phyloP scores from a whole-genome alignment of 768 basidiomycete species.

The Hericium erinaceus region DNA sequence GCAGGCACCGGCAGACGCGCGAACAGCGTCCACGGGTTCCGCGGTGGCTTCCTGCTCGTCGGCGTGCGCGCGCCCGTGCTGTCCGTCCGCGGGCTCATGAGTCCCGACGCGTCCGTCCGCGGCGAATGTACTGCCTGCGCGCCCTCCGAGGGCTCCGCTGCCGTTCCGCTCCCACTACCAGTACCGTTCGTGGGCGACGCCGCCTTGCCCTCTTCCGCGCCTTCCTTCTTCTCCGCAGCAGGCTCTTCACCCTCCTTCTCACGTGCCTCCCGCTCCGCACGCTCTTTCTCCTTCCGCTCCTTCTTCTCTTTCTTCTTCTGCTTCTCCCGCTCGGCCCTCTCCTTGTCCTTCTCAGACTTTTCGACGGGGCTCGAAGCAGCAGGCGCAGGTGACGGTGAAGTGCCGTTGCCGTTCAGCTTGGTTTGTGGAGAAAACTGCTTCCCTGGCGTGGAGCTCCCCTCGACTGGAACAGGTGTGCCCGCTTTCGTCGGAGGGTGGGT shows the following conservation, averaged over 20 bases:
- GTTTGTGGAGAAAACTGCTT: conserved; percentile 1
- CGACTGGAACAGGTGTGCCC: conserved; percentile 19
- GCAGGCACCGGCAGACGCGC: conserved; percentile 52
- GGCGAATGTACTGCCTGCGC: conserved; percentile 4
- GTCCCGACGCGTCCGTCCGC: conserved; percentile 36
- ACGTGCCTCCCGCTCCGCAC: conserved; percentile 30
- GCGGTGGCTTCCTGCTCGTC: conserved; percentile 47
- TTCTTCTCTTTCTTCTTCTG: conserved; percentile 58
- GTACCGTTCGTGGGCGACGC: conserved; percentile 17
- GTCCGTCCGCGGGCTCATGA: conserved; percentile 34
- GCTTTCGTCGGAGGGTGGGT: conserved; percentile 26
- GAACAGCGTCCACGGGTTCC: conserved; percentile 82
- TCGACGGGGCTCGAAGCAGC: conserved; percentile 1
- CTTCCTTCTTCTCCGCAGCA: not conserved
- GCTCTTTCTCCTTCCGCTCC: conserved; percentile 47
- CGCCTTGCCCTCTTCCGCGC: not conserved
- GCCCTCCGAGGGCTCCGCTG: not conserved
- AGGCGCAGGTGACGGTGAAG: conserved; percentile 14
- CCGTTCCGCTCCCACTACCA: not conserved
- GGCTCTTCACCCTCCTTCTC: conserved; percentile 21
- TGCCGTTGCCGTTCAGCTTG: conserved; percentile 30
- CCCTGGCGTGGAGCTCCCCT: conserved; percentile 4
- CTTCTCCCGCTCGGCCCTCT: conserved; percentile 49
- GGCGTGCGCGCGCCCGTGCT: conserved; percentile 65
- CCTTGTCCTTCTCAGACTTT: conserved; percentile 21